phyloP scores from a whole-genome alignment of 2,329 filamentous ascomycete species.

The Epichloe coenophiala region DNA sequence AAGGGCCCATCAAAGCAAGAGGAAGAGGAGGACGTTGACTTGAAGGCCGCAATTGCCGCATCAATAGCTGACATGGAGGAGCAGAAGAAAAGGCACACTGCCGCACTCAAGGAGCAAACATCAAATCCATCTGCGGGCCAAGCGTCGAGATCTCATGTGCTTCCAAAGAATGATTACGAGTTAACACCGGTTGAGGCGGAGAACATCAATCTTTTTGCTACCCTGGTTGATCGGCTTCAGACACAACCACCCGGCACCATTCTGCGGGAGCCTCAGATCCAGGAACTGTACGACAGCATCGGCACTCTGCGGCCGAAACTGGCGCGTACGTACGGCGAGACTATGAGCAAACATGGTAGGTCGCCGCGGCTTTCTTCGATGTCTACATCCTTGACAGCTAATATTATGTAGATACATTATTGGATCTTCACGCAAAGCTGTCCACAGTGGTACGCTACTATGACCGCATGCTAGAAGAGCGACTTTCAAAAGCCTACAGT shows the following conservation, averaged over 20 bases:
- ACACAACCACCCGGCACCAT: constrained; percentile 94
- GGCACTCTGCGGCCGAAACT: constrained; percentile 86
- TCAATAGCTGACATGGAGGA: constrained; percentile 96
- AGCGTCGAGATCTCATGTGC: constrained; percentile 34
- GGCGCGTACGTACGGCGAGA: constrained; percentile 90
- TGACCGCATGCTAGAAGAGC: constrained; percentile 93
- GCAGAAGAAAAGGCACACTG: constrained; percentile 84
- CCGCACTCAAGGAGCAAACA: constrained; percentile 68
- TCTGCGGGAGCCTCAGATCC: constrained; percentile 90
- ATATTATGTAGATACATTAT: constrained; percentile 56
- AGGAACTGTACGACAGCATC: constrained; percentile 95
- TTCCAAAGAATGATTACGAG: constrained; percentile 88
- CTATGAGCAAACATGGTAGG: constrained; percentile 97
- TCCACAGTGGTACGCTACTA: constrained; percentile 96
- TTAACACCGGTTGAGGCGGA: constrained; percentile 87
- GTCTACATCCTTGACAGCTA: background rate
- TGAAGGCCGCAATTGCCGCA: constrained; percentile 90
- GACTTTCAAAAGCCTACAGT: constrained; percentile 81
- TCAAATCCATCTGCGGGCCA: constrained; percentile 24
- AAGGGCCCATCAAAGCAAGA: constrained; percentile 28
- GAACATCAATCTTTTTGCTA: constrained; percentile 93
- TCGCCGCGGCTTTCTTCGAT: constrained; percentile 4
- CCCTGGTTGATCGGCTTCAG: constrained; percentile 84
- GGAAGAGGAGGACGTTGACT: constrained; percentile 82
- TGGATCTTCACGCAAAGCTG: constrained; percentile 89